Evolutionary conservation across 306 rosid genomes (phyloP), one percentile per base, ranked within the genome.

Genomic region (Cicer pinnatifidum): DNA sequence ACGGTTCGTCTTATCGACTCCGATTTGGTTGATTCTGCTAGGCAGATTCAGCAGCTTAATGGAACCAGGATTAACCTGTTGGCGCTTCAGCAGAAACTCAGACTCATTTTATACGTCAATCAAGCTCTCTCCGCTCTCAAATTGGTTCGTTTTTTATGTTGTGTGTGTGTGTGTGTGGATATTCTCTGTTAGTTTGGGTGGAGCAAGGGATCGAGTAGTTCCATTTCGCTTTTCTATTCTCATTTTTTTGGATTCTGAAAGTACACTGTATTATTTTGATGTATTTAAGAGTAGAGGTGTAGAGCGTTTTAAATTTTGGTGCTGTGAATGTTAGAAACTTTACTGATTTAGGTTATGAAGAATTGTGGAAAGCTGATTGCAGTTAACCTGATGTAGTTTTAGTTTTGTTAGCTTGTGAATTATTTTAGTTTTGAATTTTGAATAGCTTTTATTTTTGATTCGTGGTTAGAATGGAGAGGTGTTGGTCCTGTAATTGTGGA

Each of bases 51-150:
- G 81, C 86, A 82, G 82, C 82, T 88, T 38, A 95, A 90, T 77
- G 89, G 79, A 7, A 84, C 90, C 11, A 81, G 99, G 84, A 88
- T 82, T 20, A 91, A 95, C 76, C 78, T 91, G 59, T 75, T 91
- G 86, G 89, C 84, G 67, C 96, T 91, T 76, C 90, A 86, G 61
- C 97, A 88, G 82, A 95, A 95, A 61, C 85, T 95, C 70, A 87
- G 86, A 85, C 99, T 95, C 50, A 95, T 95, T 16, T 80, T 95
- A 52, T 91, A 91, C 39, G 99, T 95, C 75, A 95, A 87, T 75
- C 99, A 95, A 81, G 96, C 99, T 15, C 88, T 95, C 46, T 90
- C 97, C 6, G 97, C 99, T 64, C 96, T 95, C 57, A 88, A 90
- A 86, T 75, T 95, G 97, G 99, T 94, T 23, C 72, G 72, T 33